A percentile compares a stretch with the other conserved stretches of the same genome.
These are phyloP conservation scores for Aechmea fasciata DNA, from an alignment of 176 grass and related monocot genomes.

Conservation along the genomic window DNA sequence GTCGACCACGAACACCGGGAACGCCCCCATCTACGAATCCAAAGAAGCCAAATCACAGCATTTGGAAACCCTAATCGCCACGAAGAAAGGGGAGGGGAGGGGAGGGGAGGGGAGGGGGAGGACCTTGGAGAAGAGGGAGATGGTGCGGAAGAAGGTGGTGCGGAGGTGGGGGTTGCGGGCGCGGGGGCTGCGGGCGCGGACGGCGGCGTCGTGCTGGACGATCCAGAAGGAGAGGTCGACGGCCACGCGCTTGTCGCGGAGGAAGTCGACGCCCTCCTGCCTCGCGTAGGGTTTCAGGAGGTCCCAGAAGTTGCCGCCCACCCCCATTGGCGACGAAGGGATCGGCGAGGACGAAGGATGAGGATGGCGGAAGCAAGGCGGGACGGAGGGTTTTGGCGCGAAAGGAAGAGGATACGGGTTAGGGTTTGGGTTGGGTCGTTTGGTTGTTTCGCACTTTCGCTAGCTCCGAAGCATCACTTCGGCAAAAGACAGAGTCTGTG, in stretches of 20 bases:
- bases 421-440: too few relatives aligned
- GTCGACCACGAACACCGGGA: conserved; percentile 87
- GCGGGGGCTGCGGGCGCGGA: conserved; percentile 32
- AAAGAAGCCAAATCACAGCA: not conserved
- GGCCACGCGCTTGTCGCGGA: conserved; percentile 77
- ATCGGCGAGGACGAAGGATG: not conserved
- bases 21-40: conserved; percentile 71
- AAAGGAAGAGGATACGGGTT: too few relatives aligned
- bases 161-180: conserved; percentile 61
- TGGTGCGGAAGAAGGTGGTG: conserved; percentile 74
- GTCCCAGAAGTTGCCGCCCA: conserved; percentile 79
- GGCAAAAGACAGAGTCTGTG: too few relatives aligned
- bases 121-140: conserved; percentile 93
- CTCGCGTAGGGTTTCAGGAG: conserved; percentile 61
- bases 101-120: not conserved
- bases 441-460: too few relatives aligned
- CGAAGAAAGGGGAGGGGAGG: not conserved
- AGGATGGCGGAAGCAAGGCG: not conserved
- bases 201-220: conserved; percentile 70
- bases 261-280: conserved; percentile 50
- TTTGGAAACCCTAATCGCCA: too few relatives aligned
- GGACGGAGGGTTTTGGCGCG: conserved; percentile 4
- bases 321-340: conserved; percentile 36
- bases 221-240: conserved; percentile 95
- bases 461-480: too few relatives aligned